Percentiles rank a stretch among this genome's conserved stretches.
Conservation (phyloP, 208 protist genomes). For the Acanthamoeba lenticulata region DNA sequence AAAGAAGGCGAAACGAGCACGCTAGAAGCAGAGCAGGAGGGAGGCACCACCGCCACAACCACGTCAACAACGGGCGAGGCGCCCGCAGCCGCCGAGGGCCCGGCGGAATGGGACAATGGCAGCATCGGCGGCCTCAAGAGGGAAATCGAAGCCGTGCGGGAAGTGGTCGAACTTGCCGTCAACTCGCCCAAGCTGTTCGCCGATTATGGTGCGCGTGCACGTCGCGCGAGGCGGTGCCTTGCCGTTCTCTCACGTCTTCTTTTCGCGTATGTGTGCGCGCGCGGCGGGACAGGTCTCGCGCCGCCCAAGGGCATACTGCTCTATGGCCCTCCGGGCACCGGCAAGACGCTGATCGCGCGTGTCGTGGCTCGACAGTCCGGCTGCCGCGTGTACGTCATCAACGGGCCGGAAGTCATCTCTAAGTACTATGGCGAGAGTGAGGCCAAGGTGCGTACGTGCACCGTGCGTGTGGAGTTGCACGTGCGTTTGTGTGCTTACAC, state of each 20-base stretch:
- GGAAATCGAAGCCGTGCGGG: conserved; percentile 19
- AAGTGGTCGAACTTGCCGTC: conserved; percentile 57
- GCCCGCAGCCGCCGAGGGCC: no score
- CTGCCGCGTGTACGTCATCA: conserved; percentile 75
- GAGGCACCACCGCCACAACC: neutral
- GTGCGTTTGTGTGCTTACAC: neutral
- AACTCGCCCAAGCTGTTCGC: conserved; percentile 86
- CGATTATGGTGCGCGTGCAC: conserved; percentile 72
- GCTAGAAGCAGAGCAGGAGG: neutral
- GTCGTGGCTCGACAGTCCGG: conserved; percentile 77
- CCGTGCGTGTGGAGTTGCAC: no score
- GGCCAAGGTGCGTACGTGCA: conserved; percentile 62
- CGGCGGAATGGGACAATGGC: neutral
- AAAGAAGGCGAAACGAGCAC: neutral
- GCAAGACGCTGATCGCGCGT: conserved; percentile 87
- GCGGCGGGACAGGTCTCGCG: neutral
- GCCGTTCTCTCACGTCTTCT: neutral
- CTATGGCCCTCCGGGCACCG: conserved; percentile 85
- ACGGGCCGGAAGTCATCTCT: conserved; percentile 79
- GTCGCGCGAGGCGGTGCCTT: neutral
- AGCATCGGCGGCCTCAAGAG: conserved; percentile 44
- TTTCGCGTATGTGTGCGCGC: neutral
- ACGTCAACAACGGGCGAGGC: neutral
- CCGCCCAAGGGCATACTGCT: conserved; percentile 86
- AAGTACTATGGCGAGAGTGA: conserved; percentile 81